These are phyloP conservation scores for Anisodus acutangulus DNA, from an alignment of 257 asterid species.

Conservation along the genomic window DNA sequence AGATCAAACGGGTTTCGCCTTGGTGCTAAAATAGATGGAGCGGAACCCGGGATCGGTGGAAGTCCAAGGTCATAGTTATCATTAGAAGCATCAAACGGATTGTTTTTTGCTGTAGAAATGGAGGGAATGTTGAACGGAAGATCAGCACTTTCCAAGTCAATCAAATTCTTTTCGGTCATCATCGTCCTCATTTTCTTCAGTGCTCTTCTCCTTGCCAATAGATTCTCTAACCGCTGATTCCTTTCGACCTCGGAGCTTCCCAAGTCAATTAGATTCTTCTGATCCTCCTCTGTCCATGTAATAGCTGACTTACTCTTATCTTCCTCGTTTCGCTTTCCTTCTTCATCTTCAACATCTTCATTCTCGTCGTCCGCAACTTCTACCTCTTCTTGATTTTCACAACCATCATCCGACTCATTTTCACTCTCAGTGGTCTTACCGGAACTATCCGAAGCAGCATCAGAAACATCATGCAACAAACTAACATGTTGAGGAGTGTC, in stretches of 20 bases:
- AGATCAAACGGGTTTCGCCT: conserved; percentile 85
- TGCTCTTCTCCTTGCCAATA: conserved; percentile 81
- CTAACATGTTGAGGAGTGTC: conserved; percentile 54
- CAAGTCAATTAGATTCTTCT: conserved; percentile 89
- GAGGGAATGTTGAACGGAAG: conserved; percentile 67
- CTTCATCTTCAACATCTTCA: conserved; percentile 43
- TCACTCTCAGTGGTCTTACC: conserved; percentile 39
- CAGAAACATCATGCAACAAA: conserved; percentile 52
- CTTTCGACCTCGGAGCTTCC: conserved; percentile 90
- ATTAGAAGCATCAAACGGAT: conserved; percentile 67
- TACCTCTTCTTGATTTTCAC: conserved; percentile 55
- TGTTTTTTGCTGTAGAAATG: conserved; percentile 65
- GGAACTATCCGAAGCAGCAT: conserved; percentile 52
- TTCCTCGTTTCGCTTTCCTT: conserved; percentile 53
- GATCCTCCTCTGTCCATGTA: conserved; percentile 92
- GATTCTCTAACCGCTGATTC: conserved; percentile 82
- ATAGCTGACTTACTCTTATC: conserved; percentile 59
- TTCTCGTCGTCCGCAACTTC: conserved; percentile 61
- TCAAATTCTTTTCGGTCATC: conserved; percentile 71
- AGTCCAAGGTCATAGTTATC: conserved; percentile 61
- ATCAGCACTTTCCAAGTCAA: conserved; percentile 72
- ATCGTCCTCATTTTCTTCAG: conserved; percentile 57
- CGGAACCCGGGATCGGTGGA: conserved; percentile 92
- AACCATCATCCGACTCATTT: conserved; percentile 62
- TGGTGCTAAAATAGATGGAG: conserved; percentile 76